phyloP scores from a whole-genome alignment of 176 grass and related monocot genomes.

The Eleusine coracana region DNA sequence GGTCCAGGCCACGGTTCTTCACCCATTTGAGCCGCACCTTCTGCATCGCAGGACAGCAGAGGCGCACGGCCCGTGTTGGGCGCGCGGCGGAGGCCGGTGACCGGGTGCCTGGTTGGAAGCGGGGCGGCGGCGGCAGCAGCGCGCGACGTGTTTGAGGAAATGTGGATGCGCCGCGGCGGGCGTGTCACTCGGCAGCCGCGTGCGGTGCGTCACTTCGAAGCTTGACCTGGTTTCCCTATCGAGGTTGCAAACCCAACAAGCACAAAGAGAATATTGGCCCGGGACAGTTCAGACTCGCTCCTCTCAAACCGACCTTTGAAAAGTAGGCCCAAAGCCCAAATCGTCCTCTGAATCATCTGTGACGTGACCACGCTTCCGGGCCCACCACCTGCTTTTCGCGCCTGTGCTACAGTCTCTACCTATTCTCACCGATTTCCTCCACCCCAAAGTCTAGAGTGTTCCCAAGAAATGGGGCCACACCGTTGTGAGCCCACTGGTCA shows the following conservation, averaged over 20 bases:
- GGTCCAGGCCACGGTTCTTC: conserved; percentile 91
- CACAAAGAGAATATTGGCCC: not conserved
- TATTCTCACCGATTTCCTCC: not conserved
- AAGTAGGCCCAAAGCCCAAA: conserved; percentile 4
- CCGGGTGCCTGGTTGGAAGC: not conserved
- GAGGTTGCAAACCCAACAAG: not conserved
- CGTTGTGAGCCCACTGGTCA: not conserved
- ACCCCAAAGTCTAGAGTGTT: not conserved
- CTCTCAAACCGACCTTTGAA: not conserved
- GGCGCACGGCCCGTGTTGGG: not conserved
- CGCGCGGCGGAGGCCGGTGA: not conserved
- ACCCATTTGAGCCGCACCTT: conserved; percentile 97
- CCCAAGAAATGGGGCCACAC: not conserved
- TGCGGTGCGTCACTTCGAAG: not conserved
- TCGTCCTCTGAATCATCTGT: not conserved
- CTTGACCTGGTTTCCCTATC: not conserved
- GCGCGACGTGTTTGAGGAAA: conserved; percentile 42
- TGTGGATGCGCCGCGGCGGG: not conserved
- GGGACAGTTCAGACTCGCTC: not conserved
- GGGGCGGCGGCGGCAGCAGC: conserved; percentile 22
- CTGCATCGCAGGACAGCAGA: conserved; percentile 39
- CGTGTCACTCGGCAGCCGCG: not conserved
- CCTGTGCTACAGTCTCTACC: not conserved
- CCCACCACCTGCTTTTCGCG: not conserved
- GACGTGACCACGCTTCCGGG: not conserved